These are phyloP conservation scores for Ceratobasidium papillatum DNA, from an alignment of 1,284 basidiomycete species.

Conservation along the genomic window DNA sequence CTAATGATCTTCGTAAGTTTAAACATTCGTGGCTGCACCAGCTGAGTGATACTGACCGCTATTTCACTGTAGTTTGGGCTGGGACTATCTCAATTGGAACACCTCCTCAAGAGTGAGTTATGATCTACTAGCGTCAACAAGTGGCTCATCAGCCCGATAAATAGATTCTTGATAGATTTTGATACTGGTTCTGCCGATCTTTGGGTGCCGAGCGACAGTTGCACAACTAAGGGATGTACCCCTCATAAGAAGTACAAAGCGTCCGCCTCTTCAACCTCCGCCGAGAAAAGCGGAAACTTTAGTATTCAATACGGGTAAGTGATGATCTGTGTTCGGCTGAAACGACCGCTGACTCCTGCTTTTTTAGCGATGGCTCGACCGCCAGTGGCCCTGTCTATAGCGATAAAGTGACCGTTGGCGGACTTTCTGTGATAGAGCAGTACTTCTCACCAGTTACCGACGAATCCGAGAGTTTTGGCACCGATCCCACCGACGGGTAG, in stretches of 20 bases:
- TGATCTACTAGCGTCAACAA: not conserved
- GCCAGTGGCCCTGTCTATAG: conserved; percentile 61
- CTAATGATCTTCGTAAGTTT: too few species aligned
- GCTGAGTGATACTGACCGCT: not conserved
- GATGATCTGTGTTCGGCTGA: not conserved
- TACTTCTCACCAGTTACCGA: conserved; percentile 6
- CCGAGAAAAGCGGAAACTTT: conserved; percentile 53
- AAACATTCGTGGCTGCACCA: too few species aligned
- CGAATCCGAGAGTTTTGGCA: conserved; percentile 13
- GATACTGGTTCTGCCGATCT: conserved; percentile 48
- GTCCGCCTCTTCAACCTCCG: conserved; percentile 45
- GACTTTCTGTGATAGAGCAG: conserved; percentile 44
- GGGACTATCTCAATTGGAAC: not conserved
- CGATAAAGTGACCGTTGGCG: conserved; percentile 58
- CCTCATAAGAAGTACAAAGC: conserved; percentile 49
- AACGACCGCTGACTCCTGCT: not conserved
- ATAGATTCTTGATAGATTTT: not conserved
- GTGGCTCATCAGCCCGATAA: not conserved
- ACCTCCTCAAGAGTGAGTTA: not conserved
- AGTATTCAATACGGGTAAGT: conserved; percentile 57
- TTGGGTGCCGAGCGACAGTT: conserved; percentile 48
- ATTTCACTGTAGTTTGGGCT: not conserved
- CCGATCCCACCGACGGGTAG: conserved; percentile 44
- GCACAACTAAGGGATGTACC: conserved; percentile 46
- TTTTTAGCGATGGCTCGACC: conserved; percentile 57